Percentiles rank a stretch among this genome's conserved stretches.
These are phyloP conservation scores for Dichotomocladium elegans DNA, from an alignment of 371 early-diverging fungal species.

Conservation along the genomic window DNA sequence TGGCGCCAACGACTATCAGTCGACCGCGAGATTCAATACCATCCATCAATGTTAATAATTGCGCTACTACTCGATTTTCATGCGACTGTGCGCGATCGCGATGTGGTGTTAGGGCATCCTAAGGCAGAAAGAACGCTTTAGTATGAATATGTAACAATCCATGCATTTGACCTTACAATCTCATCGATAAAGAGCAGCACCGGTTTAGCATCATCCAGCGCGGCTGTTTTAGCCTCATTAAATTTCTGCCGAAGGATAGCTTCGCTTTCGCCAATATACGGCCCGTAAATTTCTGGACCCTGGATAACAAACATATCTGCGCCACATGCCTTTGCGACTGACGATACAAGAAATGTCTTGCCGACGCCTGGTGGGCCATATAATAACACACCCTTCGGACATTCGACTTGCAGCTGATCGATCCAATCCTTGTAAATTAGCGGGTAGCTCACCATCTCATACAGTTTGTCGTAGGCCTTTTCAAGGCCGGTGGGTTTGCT, in stretches of 20 bases:
- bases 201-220: conserved; percentile 40
- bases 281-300: conserved; percentile 91
- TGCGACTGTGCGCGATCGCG: conserved; percentile 75
- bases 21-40: conserved; percentile 68
- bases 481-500: conserved; percentile 12
- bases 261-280: conserved; percentile 95
- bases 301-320: conserved; percentile 67
- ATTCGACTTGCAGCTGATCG: conserved; percentile 65
- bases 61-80: conserved; percentile 93
- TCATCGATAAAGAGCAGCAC: conserved; percentile 98
- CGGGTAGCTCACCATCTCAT: conserved; percentile 80
- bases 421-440: conserved; percentile 67
- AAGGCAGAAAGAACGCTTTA: background rate
- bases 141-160: background rate
- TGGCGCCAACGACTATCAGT: conserved; percentile 94
- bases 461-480: conserved; percentile 60
- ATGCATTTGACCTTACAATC: conserved; percentile 58
- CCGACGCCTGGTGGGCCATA: conserved; percentile 98
- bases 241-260: conserved; percentile 81
- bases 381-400: conserved; percentile 86
- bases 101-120: conserved; percentile 93
- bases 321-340: conserved; percentile 55
- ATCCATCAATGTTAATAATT: conserved; percentile 97
- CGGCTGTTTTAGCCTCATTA: conserved; percentile 63
- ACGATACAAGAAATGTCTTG: conserved; percentile 81